A percentile compares a stretch with the other conserved stretches of the same genome.
Conservation (phyloP, 495 filamentous ascomycete genomes). For the Penicillium flavigenum region DNA sequence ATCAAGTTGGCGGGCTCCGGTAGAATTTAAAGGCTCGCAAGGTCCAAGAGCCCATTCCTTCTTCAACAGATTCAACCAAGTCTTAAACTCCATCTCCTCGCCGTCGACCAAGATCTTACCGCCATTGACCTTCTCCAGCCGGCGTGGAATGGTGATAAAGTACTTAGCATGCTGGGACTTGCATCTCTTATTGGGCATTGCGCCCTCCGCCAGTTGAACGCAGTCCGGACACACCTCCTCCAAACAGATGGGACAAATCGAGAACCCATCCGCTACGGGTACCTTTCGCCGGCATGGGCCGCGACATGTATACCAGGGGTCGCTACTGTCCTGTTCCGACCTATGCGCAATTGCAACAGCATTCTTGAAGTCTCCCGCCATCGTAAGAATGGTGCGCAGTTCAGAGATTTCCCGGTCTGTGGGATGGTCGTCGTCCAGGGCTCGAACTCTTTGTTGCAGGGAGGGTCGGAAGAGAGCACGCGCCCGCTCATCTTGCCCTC, state of each 20-base stretch:
- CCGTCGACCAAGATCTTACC: slow-evolving; percentile 14
- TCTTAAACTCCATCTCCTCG: slow-evolving; percentile 17
- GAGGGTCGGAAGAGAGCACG: neutral
- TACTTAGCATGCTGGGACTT: neutral
- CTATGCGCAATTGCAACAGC: neutral
- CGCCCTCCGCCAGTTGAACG: neutral
- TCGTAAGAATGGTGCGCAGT: neutral
- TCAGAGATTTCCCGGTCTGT: neutral
- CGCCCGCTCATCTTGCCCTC: neutral
- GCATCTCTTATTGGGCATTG: neutral
- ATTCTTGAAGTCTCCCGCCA: neutral
- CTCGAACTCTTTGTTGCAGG: neutral
- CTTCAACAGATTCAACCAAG: neutral
- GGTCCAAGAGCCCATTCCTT: too few relatives aligned
- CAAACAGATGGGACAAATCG: neutral
- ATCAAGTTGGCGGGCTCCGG: too few relatives aligned
- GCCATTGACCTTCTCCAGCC: neutral
- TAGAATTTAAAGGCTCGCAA: too few relatives aligned
- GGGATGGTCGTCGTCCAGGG: neutral
- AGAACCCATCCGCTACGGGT: neutral
- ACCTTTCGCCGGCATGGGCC: neutral
- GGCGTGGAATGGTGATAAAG: neutral
- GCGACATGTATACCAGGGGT: neutral
- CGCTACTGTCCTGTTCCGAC: neutral
- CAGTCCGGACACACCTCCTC: neutral